Evolutionary conservation across 2,329 filamentous ascomycete species (phyloP).

Genomic region (Cladobotryum mycophilum): DNA sequence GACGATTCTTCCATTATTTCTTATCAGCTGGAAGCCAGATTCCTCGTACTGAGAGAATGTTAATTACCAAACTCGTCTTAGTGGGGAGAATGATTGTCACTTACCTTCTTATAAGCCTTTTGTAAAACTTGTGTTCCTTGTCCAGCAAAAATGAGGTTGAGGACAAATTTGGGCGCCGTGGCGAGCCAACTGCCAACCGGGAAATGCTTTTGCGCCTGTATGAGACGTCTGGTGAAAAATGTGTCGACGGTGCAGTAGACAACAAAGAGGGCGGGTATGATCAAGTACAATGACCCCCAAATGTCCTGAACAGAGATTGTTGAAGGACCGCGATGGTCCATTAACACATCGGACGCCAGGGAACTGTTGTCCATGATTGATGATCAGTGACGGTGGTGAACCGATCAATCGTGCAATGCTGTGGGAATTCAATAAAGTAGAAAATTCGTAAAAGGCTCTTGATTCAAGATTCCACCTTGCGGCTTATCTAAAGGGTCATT

Average conservation of each 20-base stretch:
- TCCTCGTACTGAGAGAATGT: background rate
- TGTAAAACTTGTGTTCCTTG: background rate
- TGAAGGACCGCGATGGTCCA: background rate
- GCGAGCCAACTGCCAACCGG: background rate
- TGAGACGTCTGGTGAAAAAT: background rate
- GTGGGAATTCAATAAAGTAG: too few relatives aligned
- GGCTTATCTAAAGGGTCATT: too few relatives aligned
- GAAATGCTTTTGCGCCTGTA: background rate
- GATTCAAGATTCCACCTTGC: too few relatives aligned
- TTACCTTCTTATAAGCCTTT: background rate
- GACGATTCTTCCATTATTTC: background rate
- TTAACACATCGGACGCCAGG: too few relatives aligned
- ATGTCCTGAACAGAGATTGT: background rate
- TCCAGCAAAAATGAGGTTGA: background rate
- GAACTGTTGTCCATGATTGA: too few relatives aligned
- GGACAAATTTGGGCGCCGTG: background rate
- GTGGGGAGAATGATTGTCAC: background rate
- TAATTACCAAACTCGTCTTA: background rate
- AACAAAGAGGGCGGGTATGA: background rate
- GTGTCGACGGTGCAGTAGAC: background rate
- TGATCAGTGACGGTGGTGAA: too few relatives aligned
- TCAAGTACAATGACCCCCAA: background rate
- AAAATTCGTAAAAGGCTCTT: too few relatives aligned
- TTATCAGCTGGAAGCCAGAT: background rate
- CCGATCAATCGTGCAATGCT: too few relatives aligned